Evolutionary conservation across 805 yeast species (phyloP), one percentile per base, ranked within the genome.

Genomic region (Ogataea pignaliae): DNA sequence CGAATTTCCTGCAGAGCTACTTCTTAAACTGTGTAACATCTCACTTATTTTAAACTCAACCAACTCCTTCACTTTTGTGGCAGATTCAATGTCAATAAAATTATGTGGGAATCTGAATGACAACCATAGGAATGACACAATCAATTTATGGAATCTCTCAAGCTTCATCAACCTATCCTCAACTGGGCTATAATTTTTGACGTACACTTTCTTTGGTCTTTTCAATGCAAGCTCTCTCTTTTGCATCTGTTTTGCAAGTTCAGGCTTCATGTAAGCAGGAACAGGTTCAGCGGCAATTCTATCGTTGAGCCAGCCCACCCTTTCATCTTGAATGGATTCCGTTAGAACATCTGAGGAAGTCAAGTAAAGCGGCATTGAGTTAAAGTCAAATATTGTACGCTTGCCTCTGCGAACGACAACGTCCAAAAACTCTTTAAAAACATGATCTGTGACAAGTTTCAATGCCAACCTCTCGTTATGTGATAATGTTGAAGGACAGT

Each of bases 41-140:
- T 74, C 75, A 46, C 71, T 69, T 36, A 83, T 80, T 41, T 78
- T 64, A 47, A 69, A 71, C 57, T 90, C 96, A 41, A 88, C 79
- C 47, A 86, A 64, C 28, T 76, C 68, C 59, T 85, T 85, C 54
- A 88, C 63, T 43, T 85, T 86, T 18, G 64, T 60, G 0, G 96
- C 96, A 38, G 88, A 76, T 46, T 82, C 86, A 13, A 79, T 70
- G 61, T 88, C 96, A 14, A 85, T 76, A 54, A 89, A 87, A 40
- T 79, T 73, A 29, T 83, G 79, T 1, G 97, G 96, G 70, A 84
- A 91, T 56, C 97, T 70, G 60, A 87, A 90, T 43, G 86, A 75
- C 48, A 91, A 70, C 99, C 99, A 91, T 58, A 88, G 68, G 57
- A 79, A 91, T 7, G 86, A 65, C 52, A 81, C 73, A 14, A 87